Evolutionary conservation across 495 filamentous ascomycete species (phyloP).

Genomic region (Peziza echinospora): DNA sequence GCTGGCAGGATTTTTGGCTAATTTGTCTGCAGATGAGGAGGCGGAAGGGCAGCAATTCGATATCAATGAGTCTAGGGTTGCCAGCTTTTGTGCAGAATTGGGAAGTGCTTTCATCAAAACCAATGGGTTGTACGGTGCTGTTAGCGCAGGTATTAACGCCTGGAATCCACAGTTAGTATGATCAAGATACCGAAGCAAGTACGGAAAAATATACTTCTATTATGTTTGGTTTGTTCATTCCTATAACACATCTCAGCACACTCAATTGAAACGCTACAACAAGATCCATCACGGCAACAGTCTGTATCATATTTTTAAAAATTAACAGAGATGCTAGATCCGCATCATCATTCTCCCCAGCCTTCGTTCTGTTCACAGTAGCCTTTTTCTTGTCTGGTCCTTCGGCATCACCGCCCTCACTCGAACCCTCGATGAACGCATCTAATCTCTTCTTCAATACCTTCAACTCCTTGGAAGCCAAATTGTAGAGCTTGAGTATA

Average conservation of each 20-base stretch:
- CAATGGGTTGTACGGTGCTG: constrained; percentile 9
- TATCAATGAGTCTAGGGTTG: constrained; percentile 8
- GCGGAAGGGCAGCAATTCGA: neutral
- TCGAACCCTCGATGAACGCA: constrained; percentile 11
- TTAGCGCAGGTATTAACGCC: constrained; percentile 1
- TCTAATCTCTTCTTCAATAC: constrained; percentile 42
- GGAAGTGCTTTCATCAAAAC: constrained; percentile 9
- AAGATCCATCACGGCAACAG: neutral
- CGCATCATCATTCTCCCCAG: neutral
- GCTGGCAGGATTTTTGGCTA: constrained; percentile 6
- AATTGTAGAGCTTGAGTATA: constrained; percentile 45
- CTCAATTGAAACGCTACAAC: constrained; percentile 15
- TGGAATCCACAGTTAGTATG: too few relatives aligned
- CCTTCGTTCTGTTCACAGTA: constrained; percentile 13
- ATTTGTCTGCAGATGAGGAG: constrained; percentile 3
- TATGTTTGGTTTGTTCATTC: constrained; percentile 14
- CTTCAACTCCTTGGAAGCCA: constrained; percentile 58
- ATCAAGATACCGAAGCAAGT: too few relatives aligned
- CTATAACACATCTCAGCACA: constrained; percentile 14
- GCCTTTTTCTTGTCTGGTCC: constrained; percentile 8
- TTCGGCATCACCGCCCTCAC: constrained; percentile 1
- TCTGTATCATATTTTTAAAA: neutral
- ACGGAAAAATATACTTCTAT: neutral
- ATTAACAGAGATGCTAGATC: neutral
- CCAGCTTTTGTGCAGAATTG: constrained; percentile 11